Base-by-base conservation (phyloP, 208 protist genomes). In the Tetramitus jugosus region DNA sequence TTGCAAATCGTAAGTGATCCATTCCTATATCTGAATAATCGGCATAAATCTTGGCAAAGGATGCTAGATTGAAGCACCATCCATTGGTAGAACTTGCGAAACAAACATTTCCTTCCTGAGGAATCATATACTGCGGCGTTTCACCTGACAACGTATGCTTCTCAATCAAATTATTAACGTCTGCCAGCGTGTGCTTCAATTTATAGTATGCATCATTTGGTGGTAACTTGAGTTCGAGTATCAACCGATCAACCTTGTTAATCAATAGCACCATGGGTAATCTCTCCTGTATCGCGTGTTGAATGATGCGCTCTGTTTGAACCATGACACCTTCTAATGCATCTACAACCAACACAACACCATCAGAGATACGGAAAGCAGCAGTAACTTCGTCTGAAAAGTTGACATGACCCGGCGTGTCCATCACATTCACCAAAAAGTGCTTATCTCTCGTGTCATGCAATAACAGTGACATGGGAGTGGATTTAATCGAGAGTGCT, bases 211-310 rank as follows among this genome's bases (percentile, higher is more conserved):
- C 95, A 80, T 99, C 96, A 1, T 85, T 77, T 20, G 97, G 96
- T 4, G 97, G 97, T n/a, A 99, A 88, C 81, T 98, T 97, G 8
- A 99, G 84, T 80, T 99, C 98, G 3, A 98, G 82, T 10, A 99
- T 94, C 42, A 99, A 89, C 14, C 98, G 90, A 83, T 99, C 97
- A 35, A 99, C 72, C 81, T 99, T 99, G 78, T 95, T 98, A 67
- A 99, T 88, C 35, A 97, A 80, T 2, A 99, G 80, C 26, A 91
- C 83, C 23, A 99, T 77, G 3, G 92, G 86, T 14, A 98, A 56
- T 31, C 87, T 76, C 69, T 96, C 88, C 37, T 87, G 76, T 0
- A 97, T 67, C 3, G 90, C 87, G 42, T 92, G 88, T 14, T 86
- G 80, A 49, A 99, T 77, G n/a, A 97, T 60, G 52, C 79, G 77